Evolutionary conservation across 2,329 filamentous ascomycete species (phyloP).

Genomic region (Paracorniculantispora psalliotae): DNA sequence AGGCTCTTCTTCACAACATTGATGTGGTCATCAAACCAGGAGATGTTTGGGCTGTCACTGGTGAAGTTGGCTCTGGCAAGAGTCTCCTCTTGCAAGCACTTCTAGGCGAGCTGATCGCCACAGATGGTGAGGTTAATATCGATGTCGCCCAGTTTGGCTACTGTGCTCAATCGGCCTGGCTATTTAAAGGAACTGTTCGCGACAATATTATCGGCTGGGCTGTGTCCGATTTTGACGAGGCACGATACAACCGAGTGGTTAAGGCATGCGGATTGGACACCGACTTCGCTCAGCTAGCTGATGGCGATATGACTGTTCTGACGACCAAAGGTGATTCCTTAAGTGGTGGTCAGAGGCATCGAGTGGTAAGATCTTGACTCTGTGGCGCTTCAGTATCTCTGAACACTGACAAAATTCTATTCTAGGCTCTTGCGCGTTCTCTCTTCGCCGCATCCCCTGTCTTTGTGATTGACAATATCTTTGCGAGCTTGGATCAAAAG

Average conservation of each 20-base stretch:
- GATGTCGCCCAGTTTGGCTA: constrained; percentile 12
- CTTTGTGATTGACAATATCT: constrained; percentile 79
- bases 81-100: constrained; percentile 14
- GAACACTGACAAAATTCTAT: constrained; percentile 79
- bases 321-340: constrained; percentile 15
- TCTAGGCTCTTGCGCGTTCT: constrained; percentile 76
- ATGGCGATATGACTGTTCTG: constrained; percentile 13
- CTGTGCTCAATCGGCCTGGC: constrained; percentile 19
- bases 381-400: constrained; percentile 25
- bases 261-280: constrained; percentile 15
- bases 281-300: constrained; percentile 16
- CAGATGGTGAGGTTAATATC: not conserved
- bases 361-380: constrained; percentile 15
- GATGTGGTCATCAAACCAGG: constrained; percentile 5
- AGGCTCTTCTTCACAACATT: constrained; percentile 11
- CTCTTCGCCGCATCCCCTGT: constrained; percentile 87
- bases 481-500: constrained; percentile 72
- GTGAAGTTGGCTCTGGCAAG: constrained; percentile 20
- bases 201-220: constrained; percentile 16
- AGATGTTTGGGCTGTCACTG: constrained; percentile 16
- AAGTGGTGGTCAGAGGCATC: constrained; percentile 19
- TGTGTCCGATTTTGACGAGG: constrained; percentile 6
- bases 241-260: constrained; percentile 15
- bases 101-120: constrained; percentile 15
- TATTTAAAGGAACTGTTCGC: constrained; percentile 14